These are phyloP conservation scores for Ceratorhiza oryzae-sativae DNA, from an alignment of 1,284 basidiomycete species.

Conservation along the genomic window DNA sequence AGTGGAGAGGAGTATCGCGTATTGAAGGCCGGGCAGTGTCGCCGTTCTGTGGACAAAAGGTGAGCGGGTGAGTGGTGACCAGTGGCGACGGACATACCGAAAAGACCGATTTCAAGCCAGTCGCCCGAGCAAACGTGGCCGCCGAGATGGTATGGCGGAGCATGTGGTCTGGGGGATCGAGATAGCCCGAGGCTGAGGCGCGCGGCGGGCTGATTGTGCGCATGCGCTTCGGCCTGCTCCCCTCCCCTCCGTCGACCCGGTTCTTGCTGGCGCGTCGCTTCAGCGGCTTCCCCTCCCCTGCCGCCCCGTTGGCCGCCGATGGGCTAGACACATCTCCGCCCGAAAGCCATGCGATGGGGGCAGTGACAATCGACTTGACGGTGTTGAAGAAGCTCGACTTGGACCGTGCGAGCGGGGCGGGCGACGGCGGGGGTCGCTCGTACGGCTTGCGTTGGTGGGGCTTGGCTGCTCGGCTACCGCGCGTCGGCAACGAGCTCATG, in stretches of 20 bases:
- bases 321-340: background rate
- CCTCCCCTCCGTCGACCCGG: slow-evolving; percentile 7
- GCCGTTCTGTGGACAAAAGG: background rate
- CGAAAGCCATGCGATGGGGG: slow-evolving; percentile 63
- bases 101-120: slow-evolving; percentile 42
- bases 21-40: slow-evolving; percentile 1
- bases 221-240: slow-evolving; percentile 59
- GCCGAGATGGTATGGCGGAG: slow-evolving; percentile 30
- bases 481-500: slow-evolving; percentile 40
- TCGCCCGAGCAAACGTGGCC: slow-evolving; percentile 55
- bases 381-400: slow-evolving; percentile 43
- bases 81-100: slow-evolving; percentile 36
- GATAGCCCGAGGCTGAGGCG: slow-evolving; percentile 53
- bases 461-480: slow-evolving; percentile 26
- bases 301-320: background rate
- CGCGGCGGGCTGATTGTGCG: slow-evolving; percentile 61
- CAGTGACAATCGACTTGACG: slow-evolving; percentile 68
- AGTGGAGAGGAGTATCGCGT: slow-evolving; percentile 11
- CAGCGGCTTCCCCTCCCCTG: slow-evolving; percentile 7
- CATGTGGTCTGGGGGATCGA: slow-evolving; percentile 58
- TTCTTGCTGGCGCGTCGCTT: slow-evolving; percentile 21
- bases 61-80: background rate
- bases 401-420: slow-evolving; percentile 22
- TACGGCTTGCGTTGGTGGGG: slow-evolving; percentile 31
- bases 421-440: slow-evolving; percentile 19